Conservation (phyloP, 306 rosid species). For the Vachellia pachyceras region DNA sequence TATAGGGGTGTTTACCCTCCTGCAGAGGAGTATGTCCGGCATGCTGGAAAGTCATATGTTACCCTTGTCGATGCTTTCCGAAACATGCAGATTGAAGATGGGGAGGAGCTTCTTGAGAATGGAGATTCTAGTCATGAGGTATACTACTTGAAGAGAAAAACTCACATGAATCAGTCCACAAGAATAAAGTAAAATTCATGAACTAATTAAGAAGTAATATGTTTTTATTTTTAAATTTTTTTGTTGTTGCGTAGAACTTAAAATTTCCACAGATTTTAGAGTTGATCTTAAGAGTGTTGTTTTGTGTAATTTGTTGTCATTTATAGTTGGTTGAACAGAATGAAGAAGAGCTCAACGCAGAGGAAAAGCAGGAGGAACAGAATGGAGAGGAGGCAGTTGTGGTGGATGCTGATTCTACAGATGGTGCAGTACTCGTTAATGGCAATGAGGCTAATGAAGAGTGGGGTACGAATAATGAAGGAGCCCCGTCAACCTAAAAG, state of each 20-base stretch:
- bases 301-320: conserved; percentile 29
- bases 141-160: conserved; percentile 29
- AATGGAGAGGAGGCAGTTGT: conserved; percentile 92
- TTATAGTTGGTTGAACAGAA: conserved; percentile 50
- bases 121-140: conserved; percentile 84
- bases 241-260: neutral
- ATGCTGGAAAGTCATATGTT: conserved; percentile 64
- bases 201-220: conserved; percentile 15
- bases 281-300: conserved; percentile 26
- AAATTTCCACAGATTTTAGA: conserved; percentile 14
- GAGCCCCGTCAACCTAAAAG: conserved; percentile 98
- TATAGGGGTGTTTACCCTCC: conserved; percentile 76
- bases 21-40: conserved; percentile 69
- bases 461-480: conserved; percentile 99
- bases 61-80: conserved; percentile 90
- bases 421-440: conserved; percentile 89
- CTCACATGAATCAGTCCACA: neutral
- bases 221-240: neutral
- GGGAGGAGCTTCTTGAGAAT: conserved; percentile 79
- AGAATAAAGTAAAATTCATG: conserved; percentile 22
- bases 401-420: conserved; percentile 96
- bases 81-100: conserved; percentile 72
- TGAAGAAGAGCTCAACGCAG: conserved; percentile 59
- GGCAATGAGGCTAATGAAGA: conserved; percentile 77
- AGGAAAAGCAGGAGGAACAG: conserved; percentile 56